Conservation (phyloP, 768 basidiomycete genomes). For the Suillus subalutaceus region DNA sequence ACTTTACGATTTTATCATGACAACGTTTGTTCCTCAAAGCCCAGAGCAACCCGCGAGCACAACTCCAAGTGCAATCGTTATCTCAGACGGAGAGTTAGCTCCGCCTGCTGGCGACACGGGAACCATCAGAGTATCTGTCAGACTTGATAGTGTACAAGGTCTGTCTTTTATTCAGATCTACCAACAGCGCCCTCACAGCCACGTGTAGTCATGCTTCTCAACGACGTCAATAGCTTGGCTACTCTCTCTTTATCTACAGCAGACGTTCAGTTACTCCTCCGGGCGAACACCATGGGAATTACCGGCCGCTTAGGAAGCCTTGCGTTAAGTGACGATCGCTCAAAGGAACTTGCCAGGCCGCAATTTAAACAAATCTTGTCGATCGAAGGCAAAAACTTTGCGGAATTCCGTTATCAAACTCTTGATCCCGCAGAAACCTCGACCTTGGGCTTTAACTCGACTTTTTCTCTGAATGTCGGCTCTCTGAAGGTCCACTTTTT, state of each 20-base stretch:
- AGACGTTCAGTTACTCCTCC: constrained; percentile 77
- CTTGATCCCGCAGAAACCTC: constrained; percentile 73
- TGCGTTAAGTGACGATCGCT: constrained; percentile 75
- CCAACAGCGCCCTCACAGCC: constrained; percentile 15
- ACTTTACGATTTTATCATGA: constrained; percentile 96
- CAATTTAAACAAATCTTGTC: constrained; percentile 86
- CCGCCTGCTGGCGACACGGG: constrained; percentile 31
- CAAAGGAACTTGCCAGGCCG: constrained; percentile 49
- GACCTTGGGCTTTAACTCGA: constrained; percentile 82
- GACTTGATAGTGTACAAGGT: constrained; percentile 86
- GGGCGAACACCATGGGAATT: constrained; percentile 73
- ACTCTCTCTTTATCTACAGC: constrained; percentile 91
- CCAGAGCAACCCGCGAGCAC: constrained; percentile 16
- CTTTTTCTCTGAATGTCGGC: constrained; percentile 79
- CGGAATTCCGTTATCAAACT: constrained; percentile 92
- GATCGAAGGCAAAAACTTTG: constrained; percentile 93
- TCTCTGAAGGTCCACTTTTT: constrained; percentile 90
- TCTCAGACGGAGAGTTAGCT: constrained; percentile 5
- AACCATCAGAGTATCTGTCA: constrained; percentile 81
- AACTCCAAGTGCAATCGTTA: constrained; percentile 13
- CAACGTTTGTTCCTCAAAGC: constrained; percentile 78
- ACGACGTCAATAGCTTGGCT: constrained; percentile 70
- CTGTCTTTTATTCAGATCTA: constrained; percentile 20
- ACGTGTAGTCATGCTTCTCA: constrained; percentile 70
- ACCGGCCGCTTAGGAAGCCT: constrained; percentile 84